Evolutionary conservation across 2,329 filamentous ascomycete genomes (phyloP).

Genomic region (Exophiala xenobiotica): DNA sequence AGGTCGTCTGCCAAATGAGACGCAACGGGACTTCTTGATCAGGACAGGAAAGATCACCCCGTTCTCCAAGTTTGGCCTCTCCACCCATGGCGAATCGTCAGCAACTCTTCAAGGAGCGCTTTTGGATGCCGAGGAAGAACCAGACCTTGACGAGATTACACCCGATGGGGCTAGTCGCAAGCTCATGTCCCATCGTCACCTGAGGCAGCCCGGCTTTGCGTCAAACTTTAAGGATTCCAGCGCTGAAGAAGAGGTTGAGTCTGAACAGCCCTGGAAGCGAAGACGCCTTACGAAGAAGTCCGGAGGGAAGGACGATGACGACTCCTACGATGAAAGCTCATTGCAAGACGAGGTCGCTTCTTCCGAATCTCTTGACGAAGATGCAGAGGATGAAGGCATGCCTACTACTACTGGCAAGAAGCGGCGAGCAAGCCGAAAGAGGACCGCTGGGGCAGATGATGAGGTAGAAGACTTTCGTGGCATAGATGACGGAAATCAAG

Average conservation of each 20-base stretch:
- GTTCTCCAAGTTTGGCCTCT: conserved; percentile 74
- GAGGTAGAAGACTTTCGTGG: conserved; percentile 57
- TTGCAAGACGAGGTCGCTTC: conserved; percentile 21
- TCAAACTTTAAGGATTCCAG: conserved; percentile 44
- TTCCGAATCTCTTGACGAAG: conserved; percentile 35
- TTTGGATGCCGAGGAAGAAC: conserved; percentile 75
- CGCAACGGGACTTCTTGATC: conserved; percentile 83
- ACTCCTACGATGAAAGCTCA: conserved; percentile 31
- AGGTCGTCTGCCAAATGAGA: conserved; percentile 71
- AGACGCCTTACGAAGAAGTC: conserved; percentile 36
- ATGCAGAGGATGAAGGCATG: conserved; percentile 30
- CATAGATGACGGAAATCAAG: conserved; percentile 86
- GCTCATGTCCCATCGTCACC: conserved; percentile 67
- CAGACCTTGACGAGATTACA: conserved; percentile 47
- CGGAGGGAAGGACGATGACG: conserved; percentile 38
- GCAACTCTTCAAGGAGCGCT: conserved; percentile 75
- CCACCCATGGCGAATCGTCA: conserved; percentile 57
- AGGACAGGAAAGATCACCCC: conserved; percentile 97
- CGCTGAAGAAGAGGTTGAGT: conserved; percentile 26
- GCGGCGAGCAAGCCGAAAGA: conserved; percentile 27
- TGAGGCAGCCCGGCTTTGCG: conserved; percentile 71
- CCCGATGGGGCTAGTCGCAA: conserved; percentile 38
- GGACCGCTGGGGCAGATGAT: conserved; percentile 39
- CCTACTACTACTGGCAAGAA: conserved; percentile 24
- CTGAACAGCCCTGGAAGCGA: conserved; percentile 35